phyloP scores from a whole-genome alignment of 2,329 filamentous ascomycete genomes.

The Escovopsis sp. region DNA sequence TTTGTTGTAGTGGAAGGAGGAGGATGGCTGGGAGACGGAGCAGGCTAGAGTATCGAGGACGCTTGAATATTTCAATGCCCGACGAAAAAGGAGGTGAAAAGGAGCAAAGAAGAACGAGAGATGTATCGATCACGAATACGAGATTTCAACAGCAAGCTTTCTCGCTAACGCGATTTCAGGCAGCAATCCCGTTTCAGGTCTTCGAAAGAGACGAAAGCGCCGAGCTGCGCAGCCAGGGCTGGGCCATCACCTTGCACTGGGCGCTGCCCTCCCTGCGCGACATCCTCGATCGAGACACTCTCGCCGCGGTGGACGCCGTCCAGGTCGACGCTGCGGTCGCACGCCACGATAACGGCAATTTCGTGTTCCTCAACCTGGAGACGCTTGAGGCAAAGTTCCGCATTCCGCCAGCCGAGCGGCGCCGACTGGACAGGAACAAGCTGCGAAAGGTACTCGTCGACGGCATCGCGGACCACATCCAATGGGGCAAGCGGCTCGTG shows the following conservation, averaged over 20 bases:
- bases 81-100: no score
- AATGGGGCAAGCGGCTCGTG: constrained; percentile 18
- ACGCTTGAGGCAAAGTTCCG: constrained; percentile 22
- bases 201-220: constrained; percentile 17
- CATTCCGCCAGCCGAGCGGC: constrained; percentile 21
- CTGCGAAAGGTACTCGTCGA: constrained; percentile 16
- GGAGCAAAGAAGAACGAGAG: no score
- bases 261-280: constrained; percentile 21
- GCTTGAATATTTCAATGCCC: no score
- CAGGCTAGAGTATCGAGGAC: no score
- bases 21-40: no score
- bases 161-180: no score
- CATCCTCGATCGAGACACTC: constrained; percentile 11
- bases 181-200: constrained; percentile 15
- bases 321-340: constrained; percentile 23
- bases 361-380: constrained; percentile 25
- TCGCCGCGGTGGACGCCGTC: constrained; percentile 11
- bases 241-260: constrained; percentile 48
- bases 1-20: no score
- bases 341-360: constrained; percentile 21
- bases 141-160: no score
- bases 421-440: constrained; percentile 21
- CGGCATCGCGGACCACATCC: constrained; percentile 14
- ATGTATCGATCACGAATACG: no score
- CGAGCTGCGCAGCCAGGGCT: constrained; percentile 27